These are phyloP conservation scores for Calonectria pseudoreteaudii DNA, from an alignment of 2,329 filamentous ascomycete genomes.

Conservation along the genomic window DNA sequence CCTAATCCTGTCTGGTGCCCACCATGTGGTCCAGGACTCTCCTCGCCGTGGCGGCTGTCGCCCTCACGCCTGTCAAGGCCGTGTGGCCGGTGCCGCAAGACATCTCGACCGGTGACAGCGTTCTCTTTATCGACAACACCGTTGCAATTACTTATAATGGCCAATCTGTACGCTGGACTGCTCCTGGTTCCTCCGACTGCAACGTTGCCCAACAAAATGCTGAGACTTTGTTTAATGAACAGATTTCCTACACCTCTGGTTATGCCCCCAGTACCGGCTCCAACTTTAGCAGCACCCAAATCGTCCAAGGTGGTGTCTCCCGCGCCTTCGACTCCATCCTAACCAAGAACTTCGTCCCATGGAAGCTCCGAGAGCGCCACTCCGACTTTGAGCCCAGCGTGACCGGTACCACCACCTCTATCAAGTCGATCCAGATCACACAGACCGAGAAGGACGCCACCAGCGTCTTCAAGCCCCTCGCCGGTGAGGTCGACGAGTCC, in stretches of 20 bases:
- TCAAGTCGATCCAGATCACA: slow-evolving; percentile 71
- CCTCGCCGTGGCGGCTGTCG: slow-evolving; percentile 54
- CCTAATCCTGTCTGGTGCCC: slow-evolving; percentile 2
- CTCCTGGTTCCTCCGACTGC: slow-evolving; percentile 42
- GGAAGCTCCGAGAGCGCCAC: slow-evolving; percentile 78
- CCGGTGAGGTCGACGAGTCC: slow-evolving; percentile 78
- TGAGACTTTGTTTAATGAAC: slow-evolving; percentile 50
- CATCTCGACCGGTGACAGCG: slow-evolving; percentile 62
- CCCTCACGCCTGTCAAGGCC: slow-evolving; percentile 58
- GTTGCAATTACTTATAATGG: slow-evolving; percentile 71
- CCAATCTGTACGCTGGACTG: slow-evolving; percentile 62
- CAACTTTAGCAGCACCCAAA: slow-evolving; percentile 60
- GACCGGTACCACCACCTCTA: slow-evolving; percentile 52
- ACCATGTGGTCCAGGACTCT: slow-evolving; percentile 48
- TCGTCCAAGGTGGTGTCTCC: slow-evolving; percentile 68
- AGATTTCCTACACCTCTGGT: slow-evolving; percentile 62
- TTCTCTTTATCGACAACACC: slow-evolving; percentile 65
- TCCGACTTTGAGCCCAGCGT: slow-evolving; percentile 72
- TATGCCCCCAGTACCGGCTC: slow-evolving; percentile 54
- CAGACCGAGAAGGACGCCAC: slow-evolving; percentile 67
- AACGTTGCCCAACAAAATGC: slow-evolving; percentile 33
- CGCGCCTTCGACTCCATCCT: slow-evolving; percentile 75
- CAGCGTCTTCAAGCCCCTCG: slow-evolving; percentile 69
- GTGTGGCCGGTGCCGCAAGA: slow-evolving; percentile 69
- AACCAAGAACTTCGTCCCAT: slow-evolving; percentile 77